Evolutionary conservation across 441 rosid genomes (phyloP), one percentile per base, ranked within the genome.

Genomic region (Kokia cookei): DNA sequence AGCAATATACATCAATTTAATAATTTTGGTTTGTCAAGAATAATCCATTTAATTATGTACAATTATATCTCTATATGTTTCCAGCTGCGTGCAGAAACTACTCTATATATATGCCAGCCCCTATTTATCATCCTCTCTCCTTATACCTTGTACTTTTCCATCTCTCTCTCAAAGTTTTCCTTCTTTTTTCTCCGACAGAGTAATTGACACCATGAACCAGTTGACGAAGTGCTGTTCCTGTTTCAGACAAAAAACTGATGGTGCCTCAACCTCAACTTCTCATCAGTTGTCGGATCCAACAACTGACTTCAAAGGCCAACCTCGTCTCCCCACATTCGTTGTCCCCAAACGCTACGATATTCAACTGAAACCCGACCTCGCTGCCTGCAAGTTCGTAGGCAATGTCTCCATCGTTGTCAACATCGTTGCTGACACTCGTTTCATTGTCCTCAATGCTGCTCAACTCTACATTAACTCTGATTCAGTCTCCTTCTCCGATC

Each of bases 381-480:
- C 63, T 58, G 84, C 86, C 67, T 95, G 97, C 83, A 89, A 78
- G 43, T 93, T 93, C 87, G 12, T 77, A 42, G 99, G 98, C 71
- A 73, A 79, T 19, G 92, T 90, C 59, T 13, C 89, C 13, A 69
- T 93, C 82, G 85, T 81, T 75, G 73, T 95, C 35, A 88, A 89
- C 58, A 66, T 95, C 58, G 87, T 90, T 65, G 75, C 84, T 1
- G 75, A 61, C 63, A 91, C 98, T 76, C 78, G 82, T 53, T 93
- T 82, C 87, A 75, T 95, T 73, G 98, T 95, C 76, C 95, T 95
- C 26, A 95, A 95, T 82, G 98, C 97, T 5, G 94, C 97, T 73
- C 95, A 95, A 9, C 90, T 93, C 74, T 63, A 88, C 68, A 53
- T 95, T 81, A 53, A 73, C 54, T 24, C 77, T 43, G 78, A 69